Base-by-base conservation (phyloP, 495 filamentous ascomycete species). In the Tricharina praecox region DNA sequence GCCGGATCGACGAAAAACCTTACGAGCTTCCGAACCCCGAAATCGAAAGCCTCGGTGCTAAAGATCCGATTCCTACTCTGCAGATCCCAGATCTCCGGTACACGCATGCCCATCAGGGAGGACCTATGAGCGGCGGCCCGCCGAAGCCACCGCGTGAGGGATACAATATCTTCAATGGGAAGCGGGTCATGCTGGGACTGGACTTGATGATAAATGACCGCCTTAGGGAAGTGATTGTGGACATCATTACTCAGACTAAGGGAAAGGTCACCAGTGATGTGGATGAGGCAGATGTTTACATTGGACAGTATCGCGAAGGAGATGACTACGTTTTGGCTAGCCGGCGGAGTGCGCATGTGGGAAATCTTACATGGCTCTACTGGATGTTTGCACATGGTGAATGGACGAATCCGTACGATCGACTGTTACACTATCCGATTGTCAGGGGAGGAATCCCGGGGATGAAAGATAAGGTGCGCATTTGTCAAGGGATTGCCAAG, bases 351-450 rank as follows among this genome's bases (percentile, higher is more conserved):
- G 90, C 88, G 51, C 76, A 83, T 32, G 84, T 96, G 38, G 90
- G 87, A 7, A 96, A 87, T 62, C 69, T 96, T 15, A 75, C 85
- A 2, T 99, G 90, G 90, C 66, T 99, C 0, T 96, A 90, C 57
- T 74, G 88, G 63, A 63, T 96, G 26, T 90, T 96, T 59, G 84
- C 81, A 1, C 76, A 82, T 58, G 83, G 93, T 56, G 70, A 75
- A 40, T 99, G 84, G 79, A 87, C 83, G 1, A 82, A 77, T 13
- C 87, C 90, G 4, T 64, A 84, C 47, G 70, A 73, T 16, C 74
- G 84, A 42, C 68, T 96, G 4, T 68, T 99, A 18, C 90, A 96
- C 58, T 99, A 96, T 56, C 90, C 90, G 2, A 57, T 90, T 33
- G 78, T 84, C 20, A 72, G 71, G 24, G 62, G 72, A 1, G 79